Evolutionary conservation across 2,329 filamentous ascomycete genomes (phyloP), one percentile per base, ranked within the genome.

Genomic region (Colletotrichum sidae): DNA sequence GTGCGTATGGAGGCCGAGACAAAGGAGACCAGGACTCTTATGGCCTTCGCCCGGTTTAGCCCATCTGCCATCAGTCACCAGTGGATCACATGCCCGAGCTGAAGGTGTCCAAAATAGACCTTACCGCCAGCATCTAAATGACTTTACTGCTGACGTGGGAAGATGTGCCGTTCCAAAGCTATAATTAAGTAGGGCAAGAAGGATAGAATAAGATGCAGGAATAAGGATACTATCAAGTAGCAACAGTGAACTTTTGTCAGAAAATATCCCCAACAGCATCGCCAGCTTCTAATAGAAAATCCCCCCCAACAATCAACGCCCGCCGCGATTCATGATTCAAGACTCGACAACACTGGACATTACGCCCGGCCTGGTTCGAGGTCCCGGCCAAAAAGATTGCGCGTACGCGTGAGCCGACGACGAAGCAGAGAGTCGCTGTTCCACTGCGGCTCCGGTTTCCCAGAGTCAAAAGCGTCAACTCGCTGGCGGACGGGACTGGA

Each of bases 1-100:
- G 68, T 68, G 47, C 70, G 69, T 10, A 69, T 70, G 11, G 70
- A 62, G 39, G 66, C 69, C 69, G 64, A 69, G 6, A 69, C 67
- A 45, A 71, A 68, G 8, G 67, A 71, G 0, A 69, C 37, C 33
- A 70, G 67, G 6, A 68, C 60, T 2, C 65, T 55, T 13, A 52
- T 56, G 12, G 54, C 50, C 61, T 63, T 42, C 45, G 39, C 33
- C 8, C 3, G 7, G 15, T 13, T 50, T 56, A 56, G 54, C 34
- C 33, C 10, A 15, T n/a, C 34, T 44, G 33, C 39, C 63, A 34
- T 15, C 15, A 12, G 8, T 51, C n/a, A 38, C 7, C 34, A 34
- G 50, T 47, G 5, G 8, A 17, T 15, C 15, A 17, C 38, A 17
- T 15, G 15, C 69, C 55, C 56, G 69, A 70, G 1, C 67, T 65